Evolutionary conservation across 805 yeast species (phyloP), one percentile per base, ranked within the genome.

Genomic region (Wickerhamiella occidentalis): DNA sequence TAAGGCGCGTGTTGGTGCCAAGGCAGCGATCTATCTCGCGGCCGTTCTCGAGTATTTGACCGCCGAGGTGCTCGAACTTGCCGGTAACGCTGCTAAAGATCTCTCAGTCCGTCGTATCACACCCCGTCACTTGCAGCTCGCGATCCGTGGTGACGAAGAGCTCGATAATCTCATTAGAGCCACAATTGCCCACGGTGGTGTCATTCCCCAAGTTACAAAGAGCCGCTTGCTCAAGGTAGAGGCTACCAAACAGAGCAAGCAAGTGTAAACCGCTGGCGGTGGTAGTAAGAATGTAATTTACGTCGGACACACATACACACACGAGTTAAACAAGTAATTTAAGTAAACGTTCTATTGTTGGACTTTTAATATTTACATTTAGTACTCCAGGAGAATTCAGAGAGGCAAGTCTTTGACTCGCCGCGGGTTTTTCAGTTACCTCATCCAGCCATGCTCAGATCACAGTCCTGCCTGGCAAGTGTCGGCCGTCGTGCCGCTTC

Each of bases 141-240:
- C 97, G 71, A 88, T 88, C 78, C 85, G 97, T 80, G 90, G 88
- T 68, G 97, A 88, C 78, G 96, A 88, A 74, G 96, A 88, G 74
- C 80, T 88, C 71, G 90, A 90, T 85, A 87, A 85, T 72, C 79
- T 88, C 63, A 77, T 88, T 59, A 80, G 82, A 56, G 97, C 92
- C 58, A 90, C 96, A 58, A 88, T 88, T 64, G 96, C 96, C 60
- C 95, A 87, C 74, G 96, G 96, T 82, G 96, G 96, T 85, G 96
- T 90, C 63, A 79, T 88, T 71, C 96, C 96, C 75, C 85, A 86
- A 80, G 85, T 87, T 68, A 95, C 85, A 75, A 86, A 82, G 74
- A 80, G 82, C 75, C 80, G 90, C 70, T 79, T 88, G 65, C 88
- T 90, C 69, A 77, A 81, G 75, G 61, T 58, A 9, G 61, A 58